Evolutionary conservation across 2,329 filamentous ascomycete genomes (phyloP), one percentile per base, ranked within the genome.

Genomic region (Pseudogymnoascus sp.): DNA sequence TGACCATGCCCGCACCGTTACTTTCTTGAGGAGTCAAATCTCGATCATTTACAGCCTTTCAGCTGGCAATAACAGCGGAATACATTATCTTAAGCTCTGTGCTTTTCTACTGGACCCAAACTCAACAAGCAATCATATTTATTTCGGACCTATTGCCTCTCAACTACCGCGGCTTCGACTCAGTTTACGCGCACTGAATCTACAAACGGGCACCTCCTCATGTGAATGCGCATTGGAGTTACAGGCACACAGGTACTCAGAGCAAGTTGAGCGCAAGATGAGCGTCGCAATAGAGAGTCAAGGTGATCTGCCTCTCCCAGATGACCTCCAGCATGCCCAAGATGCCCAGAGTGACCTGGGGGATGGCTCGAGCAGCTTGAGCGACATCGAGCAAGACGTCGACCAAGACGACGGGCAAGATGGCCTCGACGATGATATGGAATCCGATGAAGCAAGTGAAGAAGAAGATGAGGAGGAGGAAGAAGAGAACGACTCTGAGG

Each of bases 341-440:
- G 70, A 71, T 59, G 71, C 72, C 40, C 64, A 71, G 65, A 72
- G 70, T 64, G 71, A 73, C 63, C 65, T 71, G 19, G 90, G 89
- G 74, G 87, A 86, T 73, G 82, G 89, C 62, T 97, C 93, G 40
- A 97, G 93, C 76, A 95, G 92, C 71, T 82, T 97, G 70, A 97
- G 91, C 78, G 93, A 97, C 70, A 90, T 96, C 63, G 92, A 93
- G 72, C 59, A 60, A 42, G 59, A 60, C 33, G 59, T 33, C 35
- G 90, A 96, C 71, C 85, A 85, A 71, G 87, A 90, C 66, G 83
- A 80, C 46, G 88, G 90, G 61, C 86, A 89, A 67, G 88, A 83
- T 59, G 77, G 77, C 3, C 77, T 77, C 11, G 78, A 88, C 62
- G 83, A 83, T 65, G 83, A 83, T 65, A 81, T 83, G 74, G 77